A percentile compares a stretch with the other conserved stretches of the same genome.
Evolutionary conservation across 805 yeast genomes (phyloP).

Genomic region (Kodamaea jinghongensis): DNA sequence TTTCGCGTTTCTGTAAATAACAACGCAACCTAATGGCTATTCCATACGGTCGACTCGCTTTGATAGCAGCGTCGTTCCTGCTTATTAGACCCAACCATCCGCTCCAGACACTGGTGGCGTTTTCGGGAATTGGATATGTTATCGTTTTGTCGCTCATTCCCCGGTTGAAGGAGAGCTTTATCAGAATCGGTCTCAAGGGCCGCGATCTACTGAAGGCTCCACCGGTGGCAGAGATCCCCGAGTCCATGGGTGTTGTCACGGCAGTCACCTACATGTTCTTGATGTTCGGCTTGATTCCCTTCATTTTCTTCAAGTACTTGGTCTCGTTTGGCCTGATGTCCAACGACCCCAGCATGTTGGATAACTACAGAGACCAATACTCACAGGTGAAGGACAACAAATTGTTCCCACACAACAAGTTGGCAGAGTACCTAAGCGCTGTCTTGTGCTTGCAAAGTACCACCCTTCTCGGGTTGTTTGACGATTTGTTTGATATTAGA

Average conservation of each 20-base stretch:
- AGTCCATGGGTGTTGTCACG: constrained; percentile 87
- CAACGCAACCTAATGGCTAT: too few relatives aligned
- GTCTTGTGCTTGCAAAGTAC: constrained; percentile 81
- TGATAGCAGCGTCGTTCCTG: constrained; percentile 20
- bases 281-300: constrained; percentile 85
- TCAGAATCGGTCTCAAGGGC: constrained; percentile 80
- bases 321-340: constrained; percentile 44
- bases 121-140: constrained; percentile 64
- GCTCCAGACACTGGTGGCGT: constrained; percentile 59
- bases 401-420: constrained; percentile 73
- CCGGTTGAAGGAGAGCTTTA: constrained; percentile 59
- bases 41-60: constrained; percentile 2
- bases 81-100: constrained; percentile 43
- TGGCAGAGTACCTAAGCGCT: constrained; percentile 85
- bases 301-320: constrained; percentile 73
- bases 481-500: constrained; percentile 90
- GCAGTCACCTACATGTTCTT: constrained; percentile 77
- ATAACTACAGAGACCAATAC: constrained; percentile 36
- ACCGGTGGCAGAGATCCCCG: constrained; percentile 70
- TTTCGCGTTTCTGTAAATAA: too few relatives aligned
- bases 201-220: constrained; percentile 76
- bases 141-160: constrained; percentile 67
- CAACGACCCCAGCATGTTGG: constrained; percentile 33
- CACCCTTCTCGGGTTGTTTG: constrained; percentile 82
- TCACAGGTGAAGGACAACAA: constrained; percentile 26